Base-by-base conservation (phyloP, 805 yeast genomes). In the Isabelozyma rhagii region DNA sequence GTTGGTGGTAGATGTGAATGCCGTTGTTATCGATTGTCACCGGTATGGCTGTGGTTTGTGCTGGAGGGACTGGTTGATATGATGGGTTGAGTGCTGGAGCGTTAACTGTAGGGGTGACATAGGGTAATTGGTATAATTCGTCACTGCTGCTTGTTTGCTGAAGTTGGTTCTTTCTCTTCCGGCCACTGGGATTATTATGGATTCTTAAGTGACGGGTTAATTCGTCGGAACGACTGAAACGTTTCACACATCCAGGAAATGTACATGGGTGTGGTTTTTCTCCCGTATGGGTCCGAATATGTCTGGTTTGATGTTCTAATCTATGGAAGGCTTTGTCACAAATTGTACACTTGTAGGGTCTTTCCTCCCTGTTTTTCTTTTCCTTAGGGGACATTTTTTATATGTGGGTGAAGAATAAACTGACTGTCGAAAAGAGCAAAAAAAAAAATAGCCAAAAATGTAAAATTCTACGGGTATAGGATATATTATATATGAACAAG, bases 211-310 rank as follows among this genome's bases (percentile, higher is more conserved):
- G 97, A 56, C 97, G 76, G 11, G 96, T 90, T 50, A 90, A 77
- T 69, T 90, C 97, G 68, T 91, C 97, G 27, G 85, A 78, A 54
- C 97, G 78, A 50, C 87, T 80, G 62, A 90, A 90, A 54, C 87
- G 77, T 67, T 91, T 89, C 47, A 82, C 67, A 69, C 97, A 90
- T n/a, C 89, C 89, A 1, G 94, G 91, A 57, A 80, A 89, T 15
- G 83, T 79, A 68, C 97, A 90, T 45, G 82, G 84, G 63, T 88
- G 94, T 2, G 97, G 96, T 64, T 89, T 88, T 65, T 90, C 96
- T 45, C 97, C 97, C 0, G 97, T 90, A 69, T 90, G 97, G 8
- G 96, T 90, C 50, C 97, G 76, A 57, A 91, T 86, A 65, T 90
- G 97, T 56, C 97, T 79, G 10, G 96, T 90, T 63, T 89, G 96